Evolutionary conservation across 257 asterid species (phyloP).

Genomic region (Nicotiana attenuata): DNA sequence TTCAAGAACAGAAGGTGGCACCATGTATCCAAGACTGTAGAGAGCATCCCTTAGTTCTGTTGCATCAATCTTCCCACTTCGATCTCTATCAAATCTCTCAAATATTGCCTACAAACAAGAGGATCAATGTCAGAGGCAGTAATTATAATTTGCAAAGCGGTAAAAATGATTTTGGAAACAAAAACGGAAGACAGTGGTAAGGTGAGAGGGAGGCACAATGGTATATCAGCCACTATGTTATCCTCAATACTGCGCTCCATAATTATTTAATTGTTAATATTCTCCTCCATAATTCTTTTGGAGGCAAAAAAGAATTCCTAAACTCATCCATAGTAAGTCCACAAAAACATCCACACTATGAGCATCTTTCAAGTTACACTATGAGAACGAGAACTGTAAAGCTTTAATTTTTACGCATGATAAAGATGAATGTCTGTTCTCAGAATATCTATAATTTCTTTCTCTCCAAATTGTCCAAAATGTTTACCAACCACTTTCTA

Average conservation of each 20-base stretch:
- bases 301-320: neutral
- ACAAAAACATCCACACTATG: neutral
- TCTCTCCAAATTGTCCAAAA: neutral
- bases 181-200: neutral
- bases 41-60: conserved; percentile 74
- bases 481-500: neutral
- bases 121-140: neutral
- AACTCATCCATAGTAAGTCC: neutral
- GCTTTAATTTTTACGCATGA: neutral
- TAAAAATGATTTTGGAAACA: neutral
- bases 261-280: neutral
- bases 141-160: neutral
- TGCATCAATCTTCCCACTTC: conserved; percentile 75
- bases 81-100: conserved; percentile 74
- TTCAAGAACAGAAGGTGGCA: conserved; percentile 73
- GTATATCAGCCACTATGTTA: neutral
- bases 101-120: conserved; percentile 47
- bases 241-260: neutral
- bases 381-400: neutral
- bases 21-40: conserved; percentile 65
- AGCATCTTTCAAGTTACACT: neutral
- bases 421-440: neutral
- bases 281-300: neutral
- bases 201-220: neutral
- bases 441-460: neutral